These are phyloP conservation scores for Samsoniella hepiali DNA, from an alignment of 2,329 filamentous ascomycete genomes.

Conservation along the genomic window DNA sequence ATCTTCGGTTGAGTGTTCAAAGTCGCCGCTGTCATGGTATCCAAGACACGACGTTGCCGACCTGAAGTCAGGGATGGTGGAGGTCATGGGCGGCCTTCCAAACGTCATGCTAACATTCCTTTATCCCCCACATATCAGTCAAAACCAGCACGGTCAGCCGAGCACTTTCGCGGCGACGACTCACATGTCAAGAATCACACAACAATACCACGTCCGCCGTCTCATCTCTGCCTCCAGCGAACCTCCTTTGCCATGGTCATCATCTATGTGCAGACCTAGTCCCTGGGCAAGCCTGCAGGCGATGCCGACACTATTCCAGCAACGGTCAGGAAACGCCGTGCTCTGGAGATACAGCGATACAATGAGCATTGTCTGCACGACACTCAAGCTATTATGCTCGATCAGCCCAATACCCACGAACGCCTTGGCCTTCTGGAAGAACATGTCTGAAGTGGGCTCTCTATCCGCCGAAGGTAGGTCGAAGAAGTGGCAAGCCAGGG, in stretches of 20 bases:
- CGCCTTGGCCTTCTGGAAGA: conserved; percentile 31
- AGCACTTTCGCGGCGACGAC: conserved; percentile 5
- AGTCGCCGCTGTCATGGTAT: conserved; percentile 8
- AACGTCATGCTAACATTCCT: conserved; percentile 39
- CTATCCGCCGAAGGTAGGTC: conserved; percentile 26
- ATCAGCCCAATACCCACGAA: conserved; percentile 32
- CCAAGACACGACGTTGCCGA: conserved; percentile 22
- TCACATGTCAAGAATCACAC: conserved; percentile 37
- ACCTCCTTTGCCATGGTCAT: conserved; percentile 14
- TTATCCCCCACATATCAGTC: background rate
- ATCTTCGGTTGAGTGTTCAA: background rate
- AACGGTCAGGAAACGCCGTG: conserved; percentile 37
- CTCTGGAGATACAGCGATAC: conserved; percentile 37
- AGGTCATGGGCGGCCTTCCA: conserved; percentile 33
- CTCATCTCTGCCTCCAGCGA: conserved; percentile 36
- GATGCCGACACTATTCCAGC: conserved; percentile 31
- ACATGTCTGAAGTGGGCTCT: conserved; percentile 25
- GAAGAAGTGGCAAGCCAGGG: conserved; percentile 38
- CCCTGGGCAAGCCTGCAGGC: conserved; percentile 41
- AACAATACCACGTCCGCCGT: conserved; percentile 38
- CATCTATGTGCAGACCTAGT: conserved; percentile 38
- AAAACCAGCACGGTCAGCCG: no score
- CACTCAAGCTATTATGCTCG: conserved; percentile 32
- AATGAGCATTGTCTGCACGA: conserved; percentile 38
- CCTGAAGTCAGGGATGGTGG: background rate